Conservation (phyloP, 768 basidiomycete genomes). For the Leccinum subtestaceum region DNA sequence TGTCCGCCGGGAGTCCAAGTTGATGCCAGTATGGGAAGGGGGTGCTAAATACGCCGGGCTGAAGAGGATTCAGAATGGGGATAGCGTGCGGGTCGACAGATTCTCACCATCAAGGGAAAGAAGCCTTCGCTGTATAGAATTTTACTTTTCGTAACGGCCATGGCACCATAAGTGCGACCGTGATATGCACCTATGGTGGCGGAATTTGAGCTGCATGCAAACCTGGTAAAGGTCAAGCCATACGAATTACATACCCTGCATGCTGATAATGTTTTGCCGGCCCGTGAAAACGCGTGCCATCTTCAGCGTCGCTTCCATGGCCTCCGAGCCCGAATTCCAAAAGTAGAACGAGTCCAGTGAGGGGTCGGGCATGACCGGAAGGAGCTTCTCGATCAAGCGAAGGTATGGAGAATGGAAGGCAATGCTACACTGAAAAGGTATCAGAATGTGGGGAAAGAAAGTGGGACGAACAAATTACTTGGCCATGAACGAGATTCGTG, state of each 20-base stretch:
- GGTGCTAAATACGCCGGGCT: conserved; percentile 81
- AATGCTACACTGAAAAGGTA: conserved; percentile 73
- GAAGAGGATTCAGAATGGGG: conserved; percentile 1
- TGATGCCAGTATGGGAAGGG: conserved; percentile 97
- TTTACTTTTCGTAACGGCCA: conserved; percentile 93
- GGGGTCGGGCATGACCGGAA: conserved; percentile 87
- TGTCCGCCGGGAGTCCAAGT: conserved; percentile 52
- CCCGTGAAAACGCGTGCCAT: conserved; percentile 78
- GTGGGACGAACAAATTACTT: conserved; percentile 42
- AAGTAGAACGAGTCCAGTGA: conserved; percentile 96
- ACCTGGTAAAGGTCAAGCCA: not conserved
- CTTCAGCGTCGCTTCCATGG: conserved; percentile 86
- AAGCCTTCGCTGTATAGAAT: conserved; percentile 82
- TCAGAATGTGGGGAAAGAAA: not conserved
- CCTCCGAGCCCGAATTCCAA: conserved; percentile 96
- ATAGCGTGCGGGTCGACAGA: not conserved
- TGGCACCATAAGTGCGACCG: conserved; percentile 89
- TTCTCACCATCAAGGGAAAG: conserved; percentile 77
- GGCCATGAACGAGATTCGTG: conserved; percentile 72
- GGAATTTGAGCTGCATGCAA: conserved; percentile 1
- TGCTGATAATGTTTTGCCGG: conserved; percentile 82
- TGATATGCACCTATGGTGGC: conserved; percentile 69
- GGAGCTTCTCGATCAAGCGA: conserved; percentile 76
- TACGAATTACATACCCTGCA: conserved; percentile 64
- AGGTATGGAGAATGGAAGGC: conserved; percentile 86